phyloP scores from a whole-genome alignment of 1,284 basidiomycete genomes.

The Cryptococcus sp. region DNA sequence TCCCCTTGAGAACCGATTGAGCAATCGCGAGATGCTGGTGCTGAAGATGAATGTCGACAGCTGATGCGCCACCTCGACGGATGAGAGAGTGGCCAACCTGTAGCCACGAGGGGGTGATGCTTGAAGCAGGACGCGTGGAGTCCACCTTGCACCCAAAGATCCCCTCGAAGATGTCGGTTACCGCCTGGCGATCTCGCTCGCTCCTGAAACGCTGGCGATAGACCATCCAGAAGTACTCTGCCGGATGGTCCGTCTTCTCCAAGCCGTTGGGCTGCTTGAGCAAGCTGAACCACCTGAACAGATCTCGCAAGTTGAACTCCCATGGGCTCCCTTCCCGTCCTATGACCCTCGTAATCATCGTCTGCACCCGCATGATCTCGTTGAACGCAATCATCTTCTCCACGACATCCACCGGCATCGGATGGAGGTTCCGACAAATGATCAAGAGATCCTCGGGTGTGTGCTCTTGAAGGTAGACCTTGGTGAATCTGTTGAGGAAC shows the following conservation, averaged over 20 bases:
- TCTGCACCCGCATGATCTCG: constrained; percentile 65
- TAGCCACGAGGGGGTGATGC: constrained; percentile 57
- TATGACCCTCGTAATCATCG: constrained; percentile 65
- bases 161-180: constrained; percentile 61
- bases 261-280: constrained; percentile 55
- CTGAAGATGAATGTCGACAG: constrained; percentile 56
- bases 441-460: constrained; percentile 71
- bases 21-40: constrained; percentile 65
- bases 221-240: constrained; percentile 63
- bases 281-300: constrained; percentile 76
- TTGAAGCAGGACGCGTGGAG: constrained; percentile 54
- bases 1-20: constrained; percentile 71
- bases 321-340: constrained; percentile 86
- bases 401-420: constrained; percentile 60
- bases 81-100: constrained; percentile 69
- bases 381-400: constrained; percentile 84
- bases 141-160: constrained; percentile 56
- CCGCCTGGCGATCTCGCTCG: constrained; percentile 61
- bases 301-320: constrained; percentile 98
- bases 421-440: constrained; percentile 75
- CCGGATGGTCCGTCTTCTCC: constrained; percentile 61
- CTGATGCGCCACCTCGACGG: constrained; percentile 50
- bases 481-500: constrained; percentile 96
- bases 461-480: constrained; percentile 90
- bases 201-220: constrained; percentile 88